Evolutionary conservation across 2,329 filamentous ascomycete genomes (phyloP).

Genomic region (Calonectria naviculata): DNA sequence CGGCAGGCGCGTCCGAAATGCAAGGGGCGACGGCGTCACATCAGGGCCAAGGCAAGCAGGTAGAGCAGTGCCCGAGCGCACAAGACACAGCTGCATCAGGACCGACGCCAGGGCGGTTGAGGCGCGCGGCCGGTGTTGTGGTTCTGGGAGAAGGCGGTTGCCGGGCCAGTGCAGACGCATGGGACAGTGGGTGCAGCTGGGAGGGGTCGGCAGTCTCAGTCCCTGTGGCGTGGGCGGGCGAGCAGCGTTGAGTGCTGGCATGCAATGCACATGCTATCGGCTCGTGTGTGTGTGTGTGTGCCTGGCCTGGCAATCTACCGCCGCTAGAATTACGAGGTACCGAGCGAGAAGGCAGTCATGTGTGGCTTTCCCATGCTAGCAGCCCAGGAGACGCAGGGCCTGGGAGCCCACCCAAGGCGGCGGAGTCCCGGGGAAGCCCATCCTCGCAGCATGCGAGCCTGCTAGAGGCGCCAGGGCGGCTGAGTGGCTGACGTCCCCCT

Average conservation of each 20-base stretch:
- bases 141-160: constrained; percentile 3
- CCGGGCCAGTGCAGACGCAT: constrained; percentile 12
- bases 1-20: not conserved
- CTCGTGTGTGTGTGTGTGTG: not conserved
- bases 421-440: not conserved
- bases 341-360: not conserved
- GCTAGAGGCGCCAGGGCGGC: not conserved
- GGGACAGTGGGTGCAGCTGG: not conserved
- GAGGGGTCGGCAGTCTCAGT: not conserved
- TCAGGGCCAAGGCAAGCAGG: not conserved
- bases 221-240: not conserved
- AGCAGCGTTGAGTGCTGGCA: not conserved
- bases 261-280: not conserved
- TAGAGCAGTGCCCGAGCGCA: not conserved
- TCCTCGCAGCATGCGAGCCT: not conserved
- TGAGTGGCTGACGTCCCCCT: not conserved
- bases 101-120: constrained; percentile 10
- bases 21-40: constrained; percentile 1
- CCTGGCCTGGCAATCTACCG: not conserved
- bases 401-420: not conserved
- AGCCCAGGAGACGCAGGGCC: not conserved
- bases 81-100: not conserved
- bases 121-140: not conserved
- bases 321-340: not conserved
- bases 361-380: not conserved